These are phyloP conservation scores for Ceratocystiopsis sp. DNA, from an alignment of 2,329 filamentous ascomycete genomes.

Conservation along the genomic window DNA sequence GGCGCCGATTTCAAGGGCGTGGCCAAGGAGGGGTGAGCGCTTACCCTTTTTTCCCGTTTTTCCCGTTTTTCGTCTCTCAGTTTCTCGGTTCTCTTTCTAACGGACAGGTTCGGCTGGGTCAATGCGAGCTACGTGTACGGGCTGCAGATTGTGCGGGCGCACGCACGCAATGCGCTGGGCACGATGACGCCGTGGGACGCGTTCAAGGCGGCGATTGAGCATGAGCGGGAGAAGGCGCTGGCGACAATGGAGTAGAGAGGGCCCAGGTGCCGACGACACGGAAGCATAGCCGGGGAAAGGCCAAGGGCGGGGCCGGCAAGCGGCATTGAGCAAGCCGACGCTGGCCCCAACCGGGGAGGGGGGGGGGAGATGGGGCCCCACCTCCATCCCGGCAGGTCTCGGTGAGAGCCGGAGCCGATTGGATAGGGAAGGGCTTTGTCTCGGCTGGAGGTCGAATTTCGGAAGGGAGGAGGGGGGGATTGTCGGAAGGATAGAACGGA, in stretches of 20 bases:
- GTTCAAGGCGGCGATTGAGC: slow-evolving; percentile 52
- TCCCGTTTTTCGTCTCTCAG: background rate
- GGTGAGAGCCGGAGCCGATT: too few species aligned
- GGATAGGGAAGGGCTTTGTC: too few species aligned
- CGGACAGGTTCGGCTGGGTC: slow-evolving; percentile 81
- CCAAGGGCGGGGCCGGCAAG: too few species aligned
- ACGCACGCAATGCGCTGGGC: slow-evolving; percentile 77
- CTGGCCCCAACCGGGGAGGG: too few species aligned
- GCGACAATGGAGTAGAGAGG: slow-evolving; percentile 20
- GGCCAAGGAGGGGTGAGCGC: slow-evolving; percentile 75
- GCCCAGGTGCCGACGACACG: background rate
- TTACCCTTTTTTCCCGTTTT: background rate
- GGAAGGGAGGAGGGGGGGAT: too few species aligned
- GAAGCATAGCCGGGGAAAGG: background rate
- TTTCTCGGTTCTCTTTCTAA: slow-evolving; percentile 12
- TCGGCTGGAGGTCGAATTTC: too few species aligned
- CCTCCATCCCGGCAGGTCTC: too few species aligned
- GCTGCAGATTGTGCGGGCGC: slow-evolving; percentile 70
- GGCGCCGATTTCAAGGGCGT: slow-evolving; percentile 90
- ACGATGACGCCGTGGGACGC: slow-evolving; percentile 75
- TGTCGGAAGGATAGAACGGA: too few species aligned
- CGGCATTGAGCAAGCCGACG: too few species aligned
- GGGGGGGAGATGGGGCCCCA: too few species aligned
- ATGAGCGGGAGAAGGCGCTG: slow-evolving; percentile 35
- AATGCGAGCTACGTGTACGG: slow-evolving; percentile 96